A percentile compares a stretch with the other conserved stretches of the same genome.
Evolutionary conservation across 2,329 filamentous ascomycete species (phyloP).

Genomic region (Alternaria consortialis): DNA sequence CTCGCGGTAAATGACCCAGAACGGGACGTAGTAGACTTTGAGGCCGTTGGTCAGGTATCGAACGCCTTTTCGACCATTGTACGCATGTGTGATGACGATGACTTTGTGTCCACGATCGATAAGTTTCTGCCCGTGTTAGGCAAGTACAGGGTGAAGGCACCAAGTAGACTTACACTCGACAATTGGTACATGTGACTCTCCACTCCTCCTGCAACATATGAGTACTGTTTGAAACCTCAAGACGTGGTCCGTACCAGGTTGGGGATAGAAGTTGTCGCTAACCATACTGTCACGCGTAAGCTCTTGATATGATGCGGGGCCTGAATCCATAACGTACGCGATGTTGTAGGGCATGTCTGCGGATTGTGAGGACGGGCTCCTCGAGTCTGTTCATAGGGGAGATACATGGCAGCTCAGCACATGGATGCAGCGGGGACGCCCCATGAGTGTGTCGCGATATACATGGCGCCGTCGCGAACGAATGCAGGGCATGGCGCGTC

Average conservation of each 20-base stretch:
- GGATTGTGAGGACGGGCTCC: slow-evolving; percentile 30
- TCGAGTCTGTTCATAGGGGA: slow-evolving; percentile 15
- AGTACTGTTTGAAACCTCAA: slow-evolving; percentile 9
- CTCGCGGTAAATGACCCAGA: slow-evolving; percentile 93
- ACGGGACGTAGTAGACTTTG: slow-evolving; percentile 98
- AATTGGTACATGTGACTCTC: slow-evolving; percentile 99
- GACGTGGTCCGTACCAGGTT: slow-evolving; percentile 68
- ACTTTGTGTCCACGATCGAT: slow-evolving; percentile 98
- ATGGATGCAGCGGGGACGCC: slow-evolving; percentile 5
- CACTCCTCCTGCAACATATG: slow-evolving; percentile 71
- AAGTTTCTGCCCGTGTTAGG: slow-evolving; percentile 70
- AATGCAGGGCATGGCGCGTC: slow-evolving; percentile 23
- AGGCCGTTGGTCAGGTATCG: slow-evolving; percentile 97
- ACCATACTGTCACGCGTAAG: slow-evolving; percentile 72
- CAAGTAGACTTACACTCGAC: slow-evolving; percentile 66
- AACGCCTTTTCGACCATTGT: slow-evolving; percentile 87
- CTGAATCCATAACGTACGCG: slow-evolving; percentile 60
- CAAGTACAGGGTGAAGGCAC: background rate
- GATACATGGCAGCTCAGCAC: slow-evolving; percentile 35
- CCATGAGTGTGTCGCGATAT: background rate
- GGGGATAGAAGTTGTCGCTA: slow-evolving; percentile 99
- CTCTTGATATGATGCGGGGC: background rate
- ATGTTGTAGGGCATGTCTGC: slow-evolving; percentile 73
- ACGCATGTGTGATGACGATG: slow-evolving; percentile 95
- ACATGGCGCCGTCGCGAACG: background rate